Conservation (phyloP, 495 filamentous ascomycete genomes). For the Lophiostoma macrostomum region DNA sequence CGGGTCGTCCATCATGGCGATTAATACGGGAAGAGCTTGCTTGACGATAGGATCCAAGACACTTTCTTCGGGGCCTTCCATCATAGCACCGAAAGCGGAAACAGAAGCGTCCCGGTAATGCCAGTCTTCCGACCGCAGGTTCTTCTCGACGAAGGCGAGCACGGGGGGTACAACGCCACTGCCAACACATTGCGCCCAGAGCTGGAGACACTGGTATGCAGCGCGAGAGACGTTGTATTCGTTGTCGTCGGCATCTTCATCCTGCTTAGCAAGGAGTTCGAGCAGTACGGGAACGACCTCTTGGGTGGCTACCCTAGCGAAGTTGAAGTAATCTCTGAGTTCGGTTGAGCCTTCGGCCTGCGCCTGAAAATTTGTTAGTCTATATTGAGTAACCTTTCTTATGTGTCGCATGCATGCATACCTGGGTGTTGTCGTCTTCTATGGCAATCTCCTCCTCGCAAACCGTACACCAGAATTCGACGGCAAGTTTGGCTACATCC, state of each 20-base stretch:
- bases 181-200: conserved; percentile 88
- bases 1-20: conserved; percentile 92
- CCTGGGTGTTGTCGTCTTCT: conserved; percentile 91
- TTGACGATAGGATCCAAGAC: conserved; percentile 87
- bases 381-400: too few species aligned
- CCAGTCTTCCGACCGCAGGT: conserved; percentile 89
- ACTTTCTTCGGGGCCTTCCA: conserved; percentile 94
- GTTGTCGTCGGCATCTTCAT: conserved; percentile 93
- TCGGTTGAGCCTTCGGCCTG: conserved; percentile 71
- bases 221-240: conserved; percentile 96
- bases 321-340: conserved; percentile 86
- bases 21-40: conserved; percentile 83
- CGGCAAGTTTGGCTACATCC: conserved; percentile 94
- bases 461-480: conserved; percentile 99
- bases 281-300: conserved; percentile 93
- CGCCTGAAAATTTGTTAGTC: conserved; percentile 28
- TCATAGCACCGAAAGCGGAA: conserved; percentile 97
- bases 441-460: conserved; percentile 97
- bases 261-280: conserved; percentile 86
- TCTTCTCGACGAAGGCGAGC: conserved; percentile 82
- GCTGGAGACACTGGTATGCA: conserved; percentile 92
- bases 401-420: too few species aligned
- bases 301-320: conserved; percentile 79
- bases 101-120: conserved; percentile 90
- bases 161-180: conserved; percentile 77